A percentile compares a stretch with the other conserved stretches of the same genome.
Evolutionary conservation across 2,329 filamentous ascomycete genomes (phyloP).

Genomic region (Paracorniculantispora psalliotae): DNA sequence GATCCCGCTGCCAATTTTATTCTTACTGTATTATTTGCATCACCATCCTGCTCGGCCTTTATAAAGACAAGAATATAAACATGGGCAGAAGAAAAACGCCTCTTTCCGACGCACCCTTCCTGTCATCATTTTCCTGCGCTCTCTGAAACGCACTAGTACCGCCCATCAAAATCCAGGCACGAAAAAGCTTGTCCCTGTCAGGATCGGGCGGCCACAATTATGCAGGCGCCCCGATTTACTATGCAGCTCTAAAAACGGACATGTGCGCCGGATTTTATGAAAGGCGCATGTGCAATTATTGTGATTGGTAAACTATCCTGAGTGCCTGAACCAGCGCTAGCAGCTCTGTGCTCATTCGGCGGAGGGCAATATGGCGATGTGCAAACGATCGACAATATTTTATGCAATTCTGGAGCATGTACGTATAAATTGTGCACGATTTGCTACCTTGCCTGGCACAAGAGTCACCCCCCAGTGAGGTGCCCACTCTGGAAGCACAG

Average conservation of each 20-base stretch:
- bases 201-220: not conserved
- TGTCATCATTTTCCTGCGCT: not conserved
- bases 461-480: no score
- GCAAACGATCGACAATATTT: not conserved
- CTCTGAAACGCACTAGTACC: constrained; percentile 8
- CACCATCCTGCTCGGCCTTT: not conserved
- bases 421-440: not conserved
- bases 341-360: no score
- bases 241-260: not conserved
- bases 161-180: constrained; percentile 3
- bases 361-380: not conserved
- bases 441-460: no score
- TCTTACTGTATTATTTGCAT: not conserved
- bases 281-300: not conserved
- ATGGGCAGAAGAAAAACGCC: not conserved
- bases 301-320: not conserved
- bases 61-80: not conserved
- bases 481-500: no score
- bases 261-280: not conserved
- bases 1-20: no score
- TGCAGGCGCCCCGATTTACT: not conserved
- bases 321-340: not conserved
- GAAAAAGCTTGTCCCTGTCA: not conserved
- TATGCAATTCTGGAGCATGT: not conserved
- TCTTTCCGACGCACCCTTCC: not conserved